A percentile compares a stretch with the other conserved stretches of the same genome.
phyloP scores from a whole-genome alignment of 441 rosid genomes.

The Melastoma candidum region DNA sequence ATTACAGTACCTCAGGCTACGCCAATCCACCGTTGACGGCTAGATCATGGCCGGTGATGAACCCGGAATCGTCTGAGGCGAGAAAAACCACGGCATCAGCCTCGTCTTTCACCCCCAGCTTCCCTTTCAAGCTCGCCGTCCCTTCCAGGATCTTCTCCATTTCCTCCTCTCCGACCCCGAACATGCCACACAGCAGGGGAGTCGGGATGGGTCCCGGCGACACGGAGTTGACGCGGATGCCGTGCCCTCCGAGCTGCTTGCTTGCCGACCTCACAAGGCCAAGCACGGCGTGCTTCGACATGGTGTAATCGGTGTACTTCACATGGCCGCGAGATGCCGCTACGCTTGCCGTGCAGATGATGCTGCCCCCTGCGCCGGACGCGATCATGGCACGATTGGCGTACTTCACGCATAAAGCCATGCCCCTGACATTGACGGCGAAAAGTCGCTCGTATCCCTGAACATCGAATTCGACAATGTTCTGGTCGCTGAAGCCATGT shows the following conservation, averaged over 20 bases:
- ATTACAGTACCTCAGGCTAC: too few relatives aligned
- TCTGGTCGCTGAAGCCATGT: slow-evolving; percentile 9
- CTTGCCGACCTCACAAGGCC: slow-evolving; percentile 10
- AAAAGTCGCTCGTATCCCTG: slow-evolving; percentile 1
- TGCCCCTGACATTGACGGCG: slow-evolving; percentile 5
- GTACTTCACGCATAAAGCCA: slow-evolving; percentile 8
- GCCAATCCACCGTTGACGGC: slow-evolving; percentile 5
- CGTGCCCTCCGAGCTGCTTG: slow-evolving; percentile 9
- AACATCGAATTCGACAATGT: slow-evolving; percentile 19
- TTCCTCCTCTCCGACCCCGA: neutral
- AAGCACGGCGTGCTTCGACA: slow-evolving; percentile 11
- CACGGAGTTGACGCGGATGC: slow-evolving; percentile 10
- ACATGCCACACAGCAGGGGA: slow-evolving; percentile 2
- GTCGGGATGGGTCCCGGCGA: slow-evolving; percentile 4
- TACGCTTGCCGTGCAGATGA: slow-evolving; percentile 7
- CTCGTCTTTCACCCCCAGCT: neutral
- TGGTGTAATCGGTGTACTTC: slow-evolving; percentile 4
- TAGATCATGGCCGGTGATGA: slow-evolving; percentile 6
- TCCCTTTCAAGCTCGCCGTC: slow-evolving; percentile 2
- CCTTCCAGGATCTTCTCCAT: neutral
- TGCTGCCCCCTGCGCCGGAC: slow-evolving; percentile 3
- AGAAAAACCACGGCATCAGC: slow-evolving; percentile 11
- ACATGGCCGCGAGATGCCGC: neutral
- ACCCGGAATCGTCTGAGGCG: slow-evolving; percentile 1
- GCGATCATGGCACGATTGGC: slow-evolving; percentile 7